Conservation (phyloP, 441 rosid species). For the Raphanus hybrid region DNA sequence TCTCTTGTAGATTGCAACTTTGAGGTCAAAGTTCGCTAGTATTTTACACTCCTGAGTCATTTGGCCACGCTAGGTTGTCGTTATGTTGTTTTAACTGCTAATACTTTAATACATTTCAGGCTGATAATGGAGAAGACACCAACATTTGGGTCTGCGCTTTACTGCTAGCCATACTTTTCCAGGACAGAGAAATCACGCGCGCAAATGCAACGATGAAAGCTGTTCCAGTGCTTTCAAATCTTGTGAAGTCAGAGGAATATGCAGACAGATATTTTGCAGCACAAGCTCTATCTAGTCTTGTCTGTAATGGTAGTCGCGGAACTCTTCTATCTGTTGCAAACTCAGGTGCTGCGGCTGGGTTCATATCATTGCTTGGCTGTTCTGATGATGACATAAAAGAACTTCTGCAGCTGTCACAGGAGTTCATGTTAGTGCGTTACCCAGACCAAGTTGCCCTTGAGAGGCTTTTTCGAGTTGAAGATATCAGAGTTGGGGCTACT, state of each 20-base stretch:
- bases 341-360: constrained; percentile 97
- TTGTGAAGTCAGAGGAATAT: constrained; percentile 92
- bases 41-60: neutral
- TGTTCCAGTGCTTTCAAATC: constrained; percentile 85
- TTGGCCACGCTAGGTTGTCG: constrained; percentile 1
- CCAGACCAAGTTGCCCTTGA: constrained; percentile 99
- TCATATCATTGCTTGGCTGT: constrained; percentile 95
- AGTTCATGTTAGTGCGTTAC: constrained; percentile 78
- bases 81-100: constrained; percentile 19
- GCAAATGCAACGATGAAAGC: constrained; percentile 93
- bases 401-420: constrained; percentile 87
- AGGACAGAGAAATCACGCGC: constrained; percentile 97
- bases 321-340: constrained; percentile 98
- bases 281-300: constrained; percentile 93
- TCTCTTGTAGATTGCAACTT: constrained; percentile 3
- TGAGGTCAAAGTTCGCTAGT: constrained; percentile 23
- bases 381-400: constrained; percentile 89
- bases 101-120: constrained; percentile 54
- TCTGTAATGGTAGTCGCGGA: constrained; percentile 99
- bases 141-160: constrained; percentile 97
- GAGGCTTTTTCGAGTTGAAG: constrained; percentile 99
- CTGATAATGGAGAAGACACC: constrained; percentile 85
- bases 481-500: constrained; percentile 97
- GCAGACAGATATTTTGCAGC: constrained; percentile 97
- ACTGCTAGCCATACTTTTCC: constrained; percentile 91